Evolutionary conservation across 225 moss, liverwort and hornwort species (phyloP).

Genomic region (Physcomitrellopsis africana): DNA sequence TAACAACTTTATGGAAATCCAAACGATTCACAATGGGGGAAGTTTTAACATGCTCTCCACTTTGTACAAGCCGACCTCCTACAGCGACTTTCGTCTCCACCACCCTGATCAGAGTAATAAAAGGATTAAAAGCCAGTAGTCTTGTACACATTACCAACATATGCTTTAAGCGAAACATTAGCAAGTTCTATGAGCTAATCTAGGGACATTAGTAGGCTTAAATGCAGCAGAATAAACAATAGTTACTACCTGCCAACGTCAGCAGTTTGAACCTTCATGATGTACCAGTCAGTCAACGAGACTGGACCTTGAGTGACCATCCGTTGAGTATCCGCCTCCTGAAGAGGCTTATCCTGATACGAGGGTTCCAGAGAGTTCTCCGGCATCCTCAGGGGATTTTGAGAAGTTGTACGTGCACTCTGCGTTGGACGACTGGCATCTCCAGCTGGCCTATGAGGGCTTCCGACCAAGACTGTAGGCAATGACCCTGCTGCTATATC

Average conservation of each 20-base stretch:
- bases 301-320: constrained; percentile 61
- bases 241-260: constrained; percentile 51
- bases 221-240: constrained; percentile 7
- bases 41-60: constrained; percentile 31
- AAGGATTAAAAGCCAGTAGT: constrained; percentile 18
- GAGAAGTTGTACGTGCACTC: constrained; percentile 46
- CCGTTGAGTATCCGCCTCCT: constrained; percentile 44
- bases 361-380: constrained; percentile 47
- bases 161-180: constrained; percentile 1
- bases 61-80: constrained; percentile 18
- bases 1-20: constrained; percentile 26
- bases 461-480: constrained; percentile 34
- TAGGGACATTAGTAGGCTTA: neutral
- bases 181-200: constrained; percentile 2
- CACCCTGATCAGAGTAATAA: constrained; percentile 30
- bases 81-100: constrained; percentile 41
- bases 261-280: constrained; percentile 49
- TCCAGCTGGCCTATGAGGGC: constrained; percentile 35
- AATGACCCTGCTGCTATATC: constrained; percentile 40
- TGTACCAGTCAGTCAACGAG: constrained; percentile 55
- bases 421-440: constrained; percentile 37
- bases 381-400: constrained; percentile 34
- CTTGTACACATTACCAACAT: constrained; percentile 10
- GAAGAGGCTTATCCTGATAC: constrained; percentile 47
- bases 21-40: constrained; percentile 19